Conservation (phyloP, 768 basidiomycete genomes). For the Termitomyces sp. region DNA sequence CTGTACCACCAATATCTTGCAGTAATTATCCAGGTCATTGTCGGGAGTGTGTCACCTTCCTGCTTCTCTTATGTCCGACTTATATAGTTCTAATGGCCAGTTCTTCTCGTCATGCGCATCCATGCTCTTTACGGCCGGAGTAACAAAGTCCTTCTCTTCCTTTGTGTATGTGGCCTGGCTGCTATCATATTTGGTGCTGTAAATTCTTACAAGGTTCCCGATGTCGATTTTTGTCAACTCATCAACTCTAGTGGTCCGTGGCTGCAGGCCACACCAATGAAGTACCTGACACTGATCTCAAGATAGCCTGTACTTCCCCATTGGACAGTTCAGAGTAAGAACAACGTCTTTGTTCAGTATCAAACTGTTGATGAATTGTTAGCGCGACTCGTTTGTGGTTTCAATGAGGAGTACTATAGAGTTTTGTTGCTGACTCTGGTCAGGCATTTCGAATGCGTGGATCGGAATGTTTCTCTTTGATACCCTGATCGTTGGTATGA, state of each 20-base stretch:
- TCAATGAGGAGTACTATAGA: no score
- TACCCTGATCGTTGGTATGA: constrained; percentile 34
- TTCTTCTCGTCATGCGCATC: constrained; percentile 29
- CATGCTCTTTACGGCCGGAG: constrained; percentile 34
- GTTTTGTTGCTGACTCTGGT: not conserved
- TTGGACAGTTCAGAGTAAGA: not conserved
- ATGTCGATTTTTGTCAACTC: not conserved
- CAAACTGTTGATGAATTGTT: not conserved
- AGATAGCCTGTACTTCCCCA: constrained; percentile 1
- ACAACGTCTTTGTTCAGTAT: not conserved
- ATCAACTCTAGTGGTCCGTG: not conserved
- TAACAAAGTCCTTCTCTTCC: constrained; percentile 20
- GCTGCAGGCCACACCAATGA: not conserved
- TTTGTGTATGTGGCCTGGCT: constrained; percentile 18
- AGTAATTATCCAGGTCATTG: constrained; percentile 29
- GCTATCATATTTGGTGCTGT: constrained; percentile 24
- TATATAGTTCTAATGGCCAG: not conserved
- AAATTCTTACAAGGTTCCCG: not conserved
- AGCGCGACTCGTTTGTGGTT: constrained; percentile 15
- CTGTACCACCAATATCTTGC: constrained; percentile 24
- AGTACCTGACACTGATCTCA: not conserved
- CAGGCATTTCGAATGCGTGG: constrained; percentile 35
- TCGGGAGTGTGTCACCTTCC: constrained; percentile 23
- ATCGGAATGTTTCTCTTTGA: constrained; percentile 33
- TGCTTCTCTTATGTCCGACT: not conserved